Conservation (phyloP, 2,329 filamentous ascomycete genomes). For the Lasiodiplodia sp. region DNA sequence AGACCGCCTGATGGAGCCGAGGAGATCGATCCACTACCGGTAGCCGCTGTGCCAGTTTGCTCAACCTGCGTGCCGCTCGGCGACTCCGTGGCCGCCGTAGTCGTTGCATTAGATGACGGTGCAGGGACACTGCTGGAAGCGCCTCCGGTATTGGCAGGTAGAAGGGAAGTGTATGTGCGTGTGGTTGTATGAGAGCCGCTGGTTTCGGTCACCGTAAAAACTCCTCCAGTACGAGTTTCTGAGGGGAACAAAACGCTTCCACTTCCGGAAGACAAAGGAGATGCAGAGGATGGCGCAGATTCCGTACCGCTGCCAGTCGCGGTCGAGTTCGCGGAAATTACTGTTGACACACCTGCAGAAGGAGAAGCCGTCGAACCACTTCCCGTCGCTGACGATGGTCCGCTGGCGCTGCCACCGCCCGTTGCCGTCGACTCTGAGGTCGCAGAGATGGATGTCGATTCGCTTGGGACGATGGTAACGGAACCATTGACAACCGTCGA, state of each 20-base stretch:
- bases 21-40: too few species aligned
- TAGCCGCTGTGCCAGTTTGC: neutral
- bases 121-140: neutral
- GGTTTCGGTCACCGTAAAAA: neutral
- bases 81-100: neutral
- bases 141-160: neutral
- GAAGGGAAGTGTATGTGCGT: neutral
- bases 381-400: neutral
- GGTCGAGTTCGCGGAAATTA: neutral
- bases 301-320: neutral
- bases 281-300: neutral
- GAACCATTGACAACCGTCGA: neutral
- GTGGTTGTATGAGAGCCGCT: neutral
- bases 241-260: too few species aligned
- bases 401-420: neutral
- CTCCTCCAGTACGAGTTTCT: neutral
- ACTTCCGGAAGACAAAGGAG: neutral
- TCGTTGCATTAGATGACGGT: neutral
- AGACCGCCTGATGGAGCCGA: too few species aligned
- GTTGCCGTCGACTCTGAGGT: constrained; percentile 3
- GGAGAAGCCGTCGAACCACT: neutral
- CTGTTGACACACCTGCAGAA: neutral
- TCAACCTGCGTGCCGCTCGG: neutral
- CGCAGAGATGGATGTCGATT: neutral
- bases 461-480: neutral